Evolutionary conservation across 306 rosid species (phyloP).

Genomic region (Cicer cuneatum): DNA sequence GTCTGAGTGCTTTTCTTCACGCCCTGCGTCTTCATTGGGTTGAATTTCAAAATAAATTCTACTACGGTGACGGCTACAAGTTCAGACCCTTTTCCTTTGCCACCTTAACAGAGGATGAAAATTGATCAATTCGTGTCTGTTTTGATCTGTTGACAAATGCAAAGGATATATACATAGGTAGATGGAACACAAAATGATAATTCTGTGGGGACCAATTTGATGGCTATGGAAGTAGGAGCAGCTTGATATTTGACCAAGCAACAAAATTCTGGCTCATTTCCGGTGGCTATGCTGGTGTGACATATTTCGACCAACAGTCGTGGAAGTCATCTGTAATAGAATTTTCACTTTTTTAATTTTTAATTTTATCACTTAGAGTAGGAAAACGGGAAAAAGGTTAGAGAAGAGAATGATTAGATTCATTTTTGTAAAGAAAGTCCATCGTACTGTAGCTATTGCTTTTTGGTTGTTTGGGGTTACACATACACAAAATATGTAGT

Average conservation of each 20-base stretch:
- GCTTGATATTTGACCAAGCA: constrained; percentile 59
- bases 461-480: constrained; percentile 42
- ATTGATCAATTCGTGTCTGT: constrained; percentile 48
- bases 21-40: constrained; percentile 99
- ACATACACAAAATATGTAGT: constrained; percentile 39
- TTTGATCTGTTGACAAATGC: constrained; percentile 37
- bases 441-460: constrained; percentile 42
- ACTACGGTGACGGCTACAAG: constrained; percentile 94
- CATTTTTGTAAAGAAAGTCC: constrained; percentile 67
- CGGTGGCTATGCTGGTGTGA: constrained; percentile 50
- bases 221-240: constrained; percentile 38
- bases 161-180: constrained; percentile 39
- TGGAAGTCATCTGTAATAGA: constrained; percentile 41
- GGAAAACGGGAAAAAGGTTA: constrained; percentile 38
- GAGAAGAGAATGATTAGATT: constrained; percentile 42
- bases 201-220: constrained; percentile 44
- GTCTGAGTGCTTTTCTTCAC: constrained; percentile 97
- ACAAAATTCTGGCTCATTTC: constrained; percentile 55
- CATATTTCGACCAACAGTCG: constrained; percentile 47
- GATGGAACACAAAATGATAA: constrained; percentile 38
- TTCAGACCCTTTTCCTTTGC: constrained; percentile 93
- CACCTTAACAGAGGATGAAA: constrained; percentile 77
- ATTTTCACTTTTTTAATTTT: constrained; percentile 19
- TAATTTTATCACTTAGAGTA: constrained; percentile 35
- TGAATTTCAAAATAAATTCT: constrained; percentile 94